Conservation (phyloP, 495 filamentous ascomycete species). For the Aspergillus bridgeri region DNA sequence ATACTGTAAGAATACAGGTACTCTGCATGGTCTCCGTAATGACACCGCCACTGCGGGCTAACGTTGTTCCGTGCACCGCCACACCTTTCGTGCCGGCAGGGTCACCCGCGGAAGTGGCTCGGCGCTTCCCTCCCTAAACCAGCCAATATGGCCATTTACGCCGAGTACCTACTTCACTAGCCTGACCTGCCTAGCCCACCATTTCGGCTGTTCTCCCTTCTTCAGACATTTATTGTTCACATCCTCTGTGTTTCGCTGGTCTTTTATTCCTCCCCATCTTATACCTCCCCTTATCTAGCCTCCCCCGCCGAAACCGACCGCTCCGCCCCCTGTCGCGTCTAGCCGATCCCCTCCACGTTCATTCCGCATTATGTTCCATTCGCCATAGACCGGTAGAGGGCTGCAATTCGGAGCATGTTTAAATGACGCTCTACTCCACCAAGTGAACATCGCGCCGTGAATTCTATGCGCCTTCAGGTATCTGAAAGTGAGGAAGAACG, state of each 20-base stretch:
- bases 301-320: background rate
- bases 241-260: background rate
- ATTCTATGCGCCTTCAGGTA: slow-evolving; percentile 15
- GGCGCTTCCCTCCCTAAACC: slow-evolving; percentile 15
- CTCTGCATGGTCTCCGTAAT: background rate
- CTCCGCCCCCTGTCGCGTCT: slow-evolving; percentile 10
- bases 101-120: slow-evolving; percentile 39
- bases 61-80: slow-evolving; percentile 28
- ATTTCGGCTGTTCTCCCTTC: background rate
- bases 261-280: background rate
- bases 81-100: slow-evolving; percentile 13
- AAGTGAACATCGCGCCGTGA: slow-evolving; percentile 29
- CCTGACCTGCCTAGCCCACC: background rate
- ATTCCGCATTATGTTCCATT: slow-evolving; percentile 17
- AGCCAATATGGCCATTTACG: background rate
- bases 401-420: slow-evolving; percentile 29
- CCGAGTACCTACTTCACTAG: background rate
- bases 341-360: slow-evolving; percentile 8
- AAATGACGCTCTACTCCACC: slow-evolving; percentile 25
- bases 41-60: slow-evolving; percentile 39
- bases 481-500: background rate
- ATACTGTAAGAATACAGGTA: too few species aligned
- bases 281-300: background rate
- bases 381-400: slow-evolving; percentile 8
- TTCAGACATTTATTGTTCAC: background rate